phyloP scores from a whole-genome alignment of 2,329 filamentous ascomycete genomes.

The Aurifilum marmelostoma region DNA sequence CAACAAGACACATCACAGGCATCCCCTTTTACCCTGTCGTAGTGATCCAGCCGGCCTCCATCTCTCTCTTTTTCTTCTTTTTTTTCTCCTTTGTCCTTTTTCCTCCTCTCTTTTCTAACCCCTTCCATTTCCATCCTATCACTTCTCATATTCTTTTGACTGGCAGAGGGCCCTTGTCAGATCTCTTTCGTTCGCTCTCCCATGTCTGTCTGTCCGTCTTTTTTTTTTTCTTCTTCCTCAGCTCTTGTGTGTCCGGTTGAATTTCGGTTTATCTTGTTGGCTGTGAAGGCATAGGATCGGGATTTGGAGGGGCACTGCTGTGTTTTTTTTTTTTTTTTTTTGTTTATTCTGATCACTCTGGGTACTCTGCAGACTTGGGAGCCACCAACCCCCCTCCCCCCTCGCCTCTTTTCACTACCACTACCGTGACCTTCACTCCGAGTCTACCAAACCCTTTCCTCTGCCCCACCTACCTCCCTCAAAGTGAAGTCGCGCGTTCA shows the following conservation, averaged over 20 bases:
- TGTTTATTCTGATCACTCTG: neutral
- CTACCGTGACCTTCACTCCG: neutral
- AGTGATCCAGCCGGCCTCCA: neutral
- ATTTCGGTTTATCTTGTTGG: neutral
- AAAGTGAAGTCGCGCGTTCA: neutral
- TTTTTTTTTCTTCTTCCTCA: neutral
- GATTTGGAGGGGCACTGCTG: neutral
- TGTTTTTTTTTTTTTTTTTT: neutral
- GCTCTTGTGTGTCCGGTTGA: constrained; percentile 2
- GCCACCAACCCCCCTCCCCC: neutral
- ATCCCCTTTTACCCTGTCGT: neutral
- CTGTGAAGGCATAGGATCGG: neutral
- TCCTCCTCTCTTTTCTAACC: neutral
- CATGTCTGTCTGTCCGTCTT: neutral
- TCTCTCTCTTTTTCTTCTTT: neutral
- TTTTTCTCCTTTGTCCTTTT: neutral
- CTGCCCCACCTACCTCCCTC: neutral
- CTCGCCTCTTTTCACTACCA: neutral
- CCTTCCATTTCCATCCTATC: neutral
- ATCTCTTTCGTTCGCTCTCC: neutral
- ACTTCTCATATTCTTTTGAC: neutral
- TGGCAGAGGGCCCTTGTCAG: neutral
- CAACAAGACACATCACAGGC: neutral
- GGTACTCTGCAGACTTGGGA: neutral
- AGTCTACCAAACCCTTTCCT: neutral